phyloP scores from a whole-genome alignment of 805 yeast genomes.

The Yarrowia sp. region DNA sequence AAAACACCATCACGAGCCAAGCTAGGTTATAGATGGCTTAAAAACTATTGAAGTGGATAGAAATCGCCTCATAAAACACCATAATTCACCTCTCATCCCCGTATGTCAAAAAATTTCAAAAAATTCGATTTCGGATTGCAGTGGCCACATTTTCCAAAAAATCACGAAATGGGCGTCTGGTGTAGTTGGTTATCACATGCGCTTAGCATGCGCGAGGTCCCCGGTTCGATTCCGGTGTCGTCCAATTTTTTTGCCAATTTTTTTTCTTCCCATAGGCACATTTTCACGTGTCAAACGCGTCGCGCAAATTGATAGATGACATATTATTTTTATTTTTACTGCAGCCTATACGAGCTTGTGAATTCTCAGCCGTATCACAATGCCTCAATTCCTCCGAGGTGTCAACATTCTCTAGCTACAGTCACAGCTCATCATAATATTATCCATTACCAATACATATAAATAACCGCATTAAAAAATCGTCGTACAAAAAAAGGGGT shows the following conservation, averaged over 20 bases:
- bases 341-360: too few relatives aligned
- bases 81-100: not conserved
- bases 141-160: not conserved
- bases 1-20: too few relatives aligned
- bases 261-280: too few relatives aligned
- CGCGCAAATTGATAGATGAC: too few relatives aligned
- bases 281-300: slow-evolving; percentile 1
- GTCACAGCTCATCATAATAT: not conserved
- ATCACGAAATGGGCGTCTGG: slow-evolving; percentile 19
- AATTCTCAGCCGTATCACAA: too few relatives aligned
- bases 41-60: too few relatives aligned
- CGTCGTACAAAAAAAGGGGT: slow-evolving; percentile 26
- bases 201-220: slow-evolving; percentile 39
- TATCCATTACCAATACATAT: slow-evolving; percentile 28
- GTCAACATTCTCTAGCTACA: too few relatives aligned
- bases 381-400: too few relatives aligned
- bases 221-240: slow-evolving; percentile 39
- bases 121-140: not conserved
- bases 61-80: too few relatives aligned
- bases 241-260: slow-evolving; percentile 7
- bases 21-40: too few relatives aligned
- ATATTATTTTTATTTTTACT: too few relatives aligned
- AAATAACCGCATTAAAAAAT: slow-evolving; percentile 27
- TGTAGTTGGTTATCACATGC: slow-evolving; percentile 38
- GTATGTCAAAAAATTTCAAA: not conserved